These are phyloP conservation scores for Juncus effusus DNA, from an alignment of 176 grass and related monocot genomes.

Conservation along the genomic window DNA sequence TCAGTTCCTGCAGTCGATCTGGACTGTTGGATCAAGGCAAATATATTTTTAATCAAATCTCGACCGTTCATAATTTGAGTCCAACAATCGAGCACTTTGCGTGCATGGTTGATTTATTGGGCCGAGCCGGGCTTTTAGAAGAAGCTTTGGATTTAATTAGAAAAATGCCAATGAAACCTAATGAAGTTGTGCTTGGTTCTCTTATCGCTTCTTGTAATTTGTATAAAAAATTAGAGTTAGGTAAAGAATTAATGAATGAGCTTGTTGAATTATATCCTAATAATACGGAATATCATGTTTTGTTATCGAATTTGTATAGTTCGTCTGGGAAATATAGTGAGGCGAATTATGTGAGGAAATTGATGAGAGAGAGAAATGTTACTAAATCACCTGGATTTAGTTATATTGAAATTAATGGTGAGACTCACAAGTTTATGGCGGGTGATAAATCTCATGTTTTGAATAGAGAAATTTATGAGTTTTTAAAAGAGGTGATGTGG, in stretches of 20 bases:
- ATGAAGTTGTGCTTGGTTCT: conserved; percentile 66
- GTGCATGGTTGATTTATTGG: conserved; percentile 70
- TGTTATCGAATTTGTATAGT: conserved; percentile 70
- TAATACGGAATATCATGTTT: conserved; percentile 52
- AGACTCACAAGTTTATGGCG: conserved; percentile 53
- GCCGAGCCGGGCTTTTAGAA: conserved; percentile 44
- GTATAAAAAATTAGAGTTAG: conserved; percentile 41
- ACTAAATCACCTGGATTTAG: conserved; percentile 56
- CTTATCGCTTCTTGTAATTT: conserved; percentile 55
- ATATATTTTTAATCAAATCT: conserved; percentile 47
- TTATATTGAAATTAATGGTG: conserved; percentile 45
- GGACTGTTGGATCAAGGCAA: conserved; percentile 43
- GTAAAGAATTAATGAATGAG: conserved; percentile 50
- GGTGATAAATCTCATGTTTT: conserved; percentile 39
- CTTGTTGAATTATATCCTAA: conserved; percentile 55
- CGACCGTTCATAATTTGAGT: conserved; percentile 21
- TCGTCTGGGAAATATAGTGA: conserved; percentile 48
- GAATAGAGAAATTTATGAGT: conserved; percentile 31
- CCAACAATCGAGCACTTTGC: conserved; percentile 61
- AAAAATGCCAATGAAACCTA: conserved; percentile 50
- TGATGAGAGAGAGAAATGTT: conserved; percentile 50
- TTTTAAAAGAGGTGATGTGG: conserved; percentile 33
- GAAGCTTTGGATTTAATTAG: conserved; percentile 41
- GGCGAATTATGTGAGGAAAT: conserved; percentile 36
- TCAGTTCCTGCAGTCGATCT: conserved; percentile 57